These are phyloP conservation scores for Rhypophila decipiens DNA, from an alignment of 495 filamentous ascomycete genomes.

Conservation along the genomic window DNA sequence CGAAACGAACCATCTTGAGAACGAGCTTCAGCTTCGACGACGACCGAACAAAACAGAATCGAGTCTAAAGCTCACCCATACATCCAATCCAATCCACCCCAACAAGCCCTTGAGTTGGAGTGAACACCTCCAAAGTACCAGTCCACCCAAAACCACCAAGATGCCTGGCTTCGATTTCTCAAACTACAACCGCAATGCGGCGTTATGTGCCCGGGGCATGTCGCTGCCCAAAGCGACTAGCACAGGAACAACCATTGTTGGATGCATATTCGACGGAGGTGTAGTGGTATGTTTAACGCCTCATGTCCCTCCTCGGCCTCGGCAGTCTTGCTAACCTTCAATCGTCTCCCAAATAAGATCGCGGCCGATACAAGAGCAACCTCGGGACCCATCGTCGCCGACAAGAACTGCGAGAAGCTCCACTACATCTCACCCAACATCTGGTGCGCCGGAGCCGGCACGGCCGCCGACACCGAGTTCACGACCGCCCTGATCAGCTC, in stretches of 20 bases:
- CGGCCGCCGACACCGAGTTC: conserved; percentile 98
- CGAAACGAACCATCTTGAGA: too few relatives aligned
- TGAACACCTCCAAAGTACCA: too few relatives aligned
- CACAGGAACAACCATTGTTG: conserved; percentile 98
- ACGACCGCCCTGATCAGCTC: conserved; percentile 98
- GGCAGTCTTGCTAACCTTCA: background rate
- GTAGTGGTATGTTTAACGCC: conserved; percentile 66
- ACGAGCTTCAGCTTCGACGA: too few relatives aligned
- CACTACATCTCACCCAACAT: conserved; percentile 99
- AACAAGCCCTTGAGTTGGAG: too few relatives aligned
- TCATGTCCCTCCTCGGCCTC: background rate
- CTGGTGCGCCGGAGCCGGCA: conserved; percentile 98
- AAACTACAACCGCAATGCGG: conserved; percentile 97
- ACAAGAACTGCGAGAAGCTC: conserved; percentile 99
- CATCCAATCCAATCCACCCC: too few relatives aligned
- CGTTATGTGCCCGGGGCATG: conserved; percentile 85
- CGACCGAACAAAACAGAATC: too few relatives aligned
- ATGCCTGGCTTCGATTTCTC: conserved; percentile 99
- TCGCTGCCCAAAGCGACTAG: conserved; percentile 96
- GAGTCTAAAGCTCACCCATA: too few relatives aligned
- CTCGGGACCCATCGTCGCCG: conserved; percentile 94
- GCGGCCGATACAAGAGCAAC: conserved; percentile 98
- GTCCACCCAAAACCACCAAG: conserved; percentile 33
- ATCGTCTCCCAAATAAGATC: conserved; percentile 50
- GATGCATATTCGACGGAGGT: conserved; percentile 92